Evolutionary conservation across 129 eudicot species (phyloP), one percentile per base, ranked within the genome.

Genomic region (Escallonia herrerae): DNA sequence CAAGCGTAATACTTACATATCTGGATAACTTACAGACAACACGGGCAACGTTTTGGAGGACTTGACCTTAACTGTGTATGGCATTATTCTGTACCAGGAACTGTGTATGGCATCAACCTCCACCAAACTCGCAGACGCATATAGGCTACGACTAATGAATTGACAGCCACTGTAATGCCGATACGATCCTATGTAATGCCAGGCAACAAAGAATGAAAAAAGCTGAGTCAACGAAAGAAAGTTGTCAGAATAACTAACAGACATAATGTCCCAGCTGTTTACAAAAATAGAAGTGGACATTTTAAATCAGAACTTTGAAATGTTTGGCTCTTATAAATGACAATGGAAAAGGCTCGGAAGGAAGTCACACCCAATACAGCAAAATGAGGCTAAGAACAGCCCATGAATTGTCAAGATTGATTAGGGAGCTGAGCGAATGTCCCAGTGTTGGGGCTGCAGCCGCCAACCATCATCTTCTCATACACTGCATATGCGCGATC

Each of bases 391-490:
- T 58, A 60, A 11, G 37, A 15, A n/a, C 14, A 47, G 46, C 73
- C 66, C 3, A 11, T 15, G 55, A 38, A 59, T 39, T 2, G 15
- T 72, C 80, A 73, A 71, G 80, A 64, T 72, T 78, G 85, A 73
- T 88, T 89, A 62, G 99, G 99, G 45, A 93, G 99, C 74, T 83
- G 95, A 38, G 95, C 95, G 76, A 88, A 83, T 45, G 99, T 93
- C 44, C 89, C 93, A 3, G 82, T 75, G 61, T 93, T 93, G 4
- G 99, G 99, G 69, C 77, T 82, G 74, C 99, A 93, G 6, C 99
- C 99, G 40, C 85, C 90, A 33, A 80, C 80, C 96, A 93, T 86
- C 96, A 93, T 93, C 70, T 77, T 85, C 84, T 93, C 95, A 80
- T 83, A 93, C 54, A 93, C 72, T 8, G 83, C 95, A 70, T 88